Base-by-base conservation (phyloP, 75 land plant species). In the Pseudotsuga menziesii region DNA sequence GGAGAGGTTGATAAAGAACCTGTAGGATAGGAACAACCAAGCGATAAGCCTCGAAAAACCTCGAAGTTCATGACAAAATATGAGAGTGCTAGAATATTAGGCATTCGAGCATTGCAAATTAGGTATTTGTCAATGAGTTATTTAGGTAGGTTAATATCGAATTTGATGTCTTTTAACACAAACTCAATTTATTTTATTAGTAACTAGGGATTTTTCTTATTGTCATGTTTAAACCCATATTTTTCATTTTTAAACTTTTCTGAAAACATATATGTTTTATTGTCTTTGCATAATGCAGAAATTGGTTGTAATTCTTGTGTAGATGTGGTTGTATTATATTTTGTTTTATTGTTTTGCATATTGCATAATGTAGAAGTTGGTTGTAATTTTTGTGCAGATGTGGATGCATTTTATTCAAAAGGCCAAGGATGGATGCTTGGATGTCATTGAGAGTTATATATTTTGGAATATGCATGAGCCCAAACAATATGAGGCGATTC, bases 41-140 rank as follows among this genome's bases (percentile, higher is more conserved):
- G 20, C 26, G 87, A 83, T 61, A 84, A 88, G 19, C 83, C 89
- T 27, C 81, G 99, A 41, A 96, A 94, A 41, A 41, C 44, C 44
- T 94, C 1, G 93, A 96, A 67, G 58, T 96, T 84, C 41, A 96
- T 96, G 99, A 96, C 99, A 0, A 96, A 96, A 41, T 96, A 96
- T 77, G 98, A 96, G 74, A 82, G 96, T 61, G 98, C 98, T 5
- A 86, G 96, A 69, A 92, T 96, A 39, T 77, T 96, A 75, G 98
- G 98, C 36, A 96, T 96, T 12, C 88, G 98, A 59, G 98, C 98
- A 17, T 82, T 96, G 69, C 98, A 96, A 78, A 96, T 96, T 6
- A 41, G 44, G 44, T 41, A 41, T 41, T 5, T 41, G 44, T 41
- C 5, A 41, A 41, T 41, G 5, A 6, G 44, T 6, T 41, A 41